A percentile compares a stretch with the other conserved stretches of the same genome.
Conservation (phyloP, 768 basidiomycete genomes). For the Grammothele lineata region DNA sequence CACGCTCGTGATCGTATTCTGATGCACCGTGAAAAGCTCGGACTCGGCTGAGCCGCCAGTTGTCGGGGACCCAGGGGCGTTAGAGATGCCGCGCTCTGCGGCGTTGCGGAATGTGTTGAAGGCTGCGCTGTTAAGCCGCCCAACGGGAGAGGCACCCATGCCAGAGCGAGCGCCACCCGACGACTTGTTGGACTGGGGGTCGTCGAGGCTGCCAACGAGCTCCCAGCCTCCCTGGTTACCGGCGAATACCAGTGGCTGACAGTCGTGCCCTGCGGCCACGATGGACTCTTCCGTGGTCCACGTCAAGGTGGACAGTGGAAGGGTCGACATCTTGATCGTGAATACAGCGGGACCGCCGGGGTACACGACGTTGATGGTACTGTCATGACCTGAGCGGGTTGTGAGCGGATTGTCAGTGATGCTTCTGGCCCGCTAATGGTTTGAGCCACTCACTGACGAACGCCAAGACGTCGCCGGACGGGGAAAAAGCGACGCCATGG, state of each 20-base stretch:
- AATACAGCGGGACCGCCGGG: conserved; percentile 72
- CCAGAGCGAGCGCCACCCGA: conserved; percentile 43
- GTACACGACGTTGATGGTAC: conserved; percentile 89
- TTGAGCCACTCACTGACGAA: conserved; percentile 82
- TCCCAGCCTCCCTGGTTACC: conserved; percentile 79
- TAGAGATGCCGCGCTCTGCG: conserved; percentile 63
- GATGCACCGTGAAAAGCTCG: conserved; percentile 86
- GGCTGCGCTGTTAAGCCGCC: conserved; percentile 83
- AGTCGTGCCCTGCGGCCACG: conserved; percentile 95
- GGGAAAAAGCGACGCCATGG: conserved; percentile 92
- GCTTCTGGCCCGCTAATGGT: conserved; percentile 91
- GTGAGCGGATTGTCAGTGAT: too few relatives aligned
- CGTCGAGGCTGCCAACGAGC: conserved; percentile 78
- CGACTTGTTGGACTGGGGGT: conserved; percentile 48
- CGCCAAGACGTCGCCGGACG: conserved; percentile 90
- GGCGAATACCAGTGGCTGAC: conserved; percentile 86
- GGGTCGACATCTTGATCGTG: conserved; percentile 68
- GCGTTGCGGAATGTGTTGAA: conserved; percentile 94
- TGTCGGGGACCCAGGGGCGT: conserved; percentile 29
- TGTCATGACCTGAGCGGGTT: conserved; percentile 80
- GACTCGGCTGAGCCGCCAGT: conserved; percentile 48
- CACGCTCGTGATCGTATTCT: conserved; percentile 96
- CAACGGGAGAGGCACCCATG: conserved; percentile 42
- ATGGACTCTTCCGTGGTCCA: conserved; percentile 83
- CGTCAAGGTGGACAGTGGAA: conserved; percentile 81